Base-by-base conservation (phyloP, 129 eudicot species). In the Lonicera japonica region DNA sequence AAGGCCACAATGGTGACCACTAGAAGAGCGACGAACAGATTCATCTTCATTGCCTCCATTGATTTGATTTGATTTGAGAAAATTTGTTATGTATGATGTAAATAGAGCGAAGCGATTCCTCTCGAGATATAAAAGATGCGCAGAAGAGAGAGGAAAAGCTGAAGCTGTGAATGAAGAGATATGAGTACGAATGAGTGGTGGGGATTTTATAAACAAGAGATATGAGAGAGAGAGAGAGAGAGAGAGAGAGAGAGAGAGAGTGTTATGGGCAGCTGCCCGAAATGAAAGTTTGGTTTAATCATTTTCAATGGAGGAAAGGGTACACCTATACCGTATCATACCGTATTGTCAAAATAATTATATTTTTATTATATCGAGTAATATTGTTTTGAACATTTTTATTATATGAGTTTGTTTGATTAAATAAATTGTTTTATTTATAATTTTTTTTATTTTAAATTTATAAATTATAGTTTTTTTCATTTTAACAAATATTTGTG, bases 31-130 rank as follows among this genome's bases (percentile, higher is more conserved):
- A 45, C 34, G 19, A 61, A 22, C 11, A 63, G 19, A 43, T 63
- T 63, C 45, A 63, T 23, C 23, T 48, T 23, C 46, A 46, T 63
- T n/a, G 63, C 45, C 56, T 52, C 56, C 56, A 52, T 52, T 52
- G n/a, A n/a, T n/a, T n/a, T n/a, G n/a, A n/a, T n/a, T n/a, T n/a
- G n/a, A n/a, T n/a, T n/a, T 5, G 14, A 16, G 1, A 15, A 4
- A 15, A 16, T 10, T 43, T 10, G 48, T 10, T 12, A 43, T 43
- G 8, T 10, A 43, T 43, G n/a, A 1, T 13, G 7, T 13, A 47
- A 47, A 19, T 16, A n/a, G n/a, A 47, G 53, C 21, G 39, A 41
- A 2, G 5, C 21, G 16, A 34, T 63, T 63, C 68, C 25, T 24
- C 56, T 11, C 56, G 25, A 1, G n/a, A n/a, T n/a, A 23, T 47